Conservation (phyloP, 164 flowering plant genomes). For the Vitis riparia region DNA sequence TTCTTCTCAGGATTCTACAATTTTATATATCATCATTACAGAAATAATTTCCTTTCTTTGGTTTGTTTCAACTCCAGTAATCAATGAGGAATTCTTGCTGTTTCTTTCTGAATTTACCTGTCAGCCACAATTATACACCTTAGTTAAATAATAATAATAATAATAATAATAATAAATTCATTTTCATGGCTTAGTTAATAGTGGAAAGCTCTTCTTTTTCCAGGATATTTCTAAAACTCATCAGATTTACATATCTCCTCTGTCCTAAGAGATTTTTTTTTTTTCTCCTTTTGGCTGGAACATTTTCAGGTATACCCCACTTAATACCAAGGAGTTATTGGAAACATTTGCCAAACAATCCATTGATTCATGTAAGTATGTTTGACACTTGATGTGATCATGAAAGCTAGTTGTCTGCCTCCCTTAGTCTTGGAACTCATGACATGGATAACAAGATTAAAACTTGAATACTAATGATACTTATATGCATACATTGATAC, state of each 20-base stretch:
- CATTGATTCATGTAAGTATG: slow-evolving; percentile 79
- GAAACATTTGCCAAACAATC: slow-evolving; percentile 67
- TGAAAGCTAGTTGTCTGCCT: too few relatives aligned
- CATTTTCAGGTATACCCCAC: slow-evolving; percentile 77
- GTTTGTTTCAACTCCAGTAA: background rate
- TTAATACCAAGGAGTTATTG: slow-evolving; percentile 73
- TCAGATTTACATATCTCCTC: background rate
- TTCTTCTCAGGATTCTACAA: background rate
- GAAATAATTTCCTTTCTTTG: background rate
- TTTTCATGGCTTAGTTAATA: too few relatives aligned
- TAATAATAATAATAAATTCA: too few relatives aligned
- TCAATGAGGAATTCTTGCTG: background rate
- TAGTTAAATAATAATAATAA: too few relatives aligned
- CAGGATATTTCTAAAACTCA: too few relatives aligned
- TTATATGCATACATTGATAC: too few relatives aligned
- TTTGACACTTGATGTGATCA: background rate
- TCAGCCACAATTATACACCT: background rate
- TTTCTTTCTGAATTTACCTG: background rate
- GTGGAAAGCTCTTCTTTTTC: background rate
- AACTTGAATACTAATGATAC: too few relatives aligned
- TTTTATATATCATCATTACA: background rate
- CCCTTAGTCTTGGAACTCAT: too few relatives aligned
- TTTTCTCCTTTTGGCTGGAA: slow-evolving; percentile 12
- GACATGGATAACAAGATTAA: too few relatives aligned
- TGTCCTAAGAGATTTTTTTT: background rate